Evolutionary conservation across 2,329 filamentous ascomycete species (phyloP), one percentile per base, ranked within the genome.

Genomic region (Diplodia mutila): DNA sequence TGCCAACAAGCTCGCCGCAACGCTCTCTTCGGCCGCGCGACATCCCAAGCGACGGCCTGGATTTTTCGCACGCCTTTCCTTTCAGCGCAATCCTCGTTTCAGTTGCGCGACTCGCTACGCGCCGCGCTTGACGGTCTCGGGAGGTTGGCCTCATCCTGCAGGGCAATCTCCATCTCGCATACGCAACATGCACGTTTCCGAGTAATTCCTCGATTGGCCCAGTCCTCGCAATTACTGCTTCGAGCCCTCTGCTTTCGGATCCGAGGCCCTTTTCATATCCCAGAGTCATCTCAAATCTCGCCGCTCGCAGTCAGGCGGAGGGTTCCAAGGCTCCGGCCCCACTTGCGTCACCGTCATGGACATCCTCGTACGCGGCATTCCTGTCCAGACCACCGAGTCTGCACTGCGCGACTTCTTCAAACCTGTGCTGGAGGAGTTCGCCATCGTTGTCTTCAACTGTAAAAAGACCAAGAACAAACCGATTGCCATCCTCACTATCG

Each of bases 401-500:
- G 76, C 81, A 49, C 69, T 86, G 12, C 73, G 75, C 18, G 70
- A 77, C 0, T 81, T 78, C 55, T 77, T 86, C 16, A 73, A 75
- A 21, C 74, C 76, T 0, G 73, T 75, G 16, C 73, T 87, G 7
- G 69, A 65, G 6, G 67, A 72, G 1, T 78, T 83, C 8, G 74
- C 74, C 1, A 81, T 86, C 66, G 63, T 75, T 4, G 73, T 76
- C 34, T 85, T 79, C 69, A 75, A 83, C 54, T 80, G 80, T 54
- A 76, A 81, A 37, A 86, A 85, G 69, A 73, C 77, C 4, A 72
- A 69, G 16, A 74, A 72, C 39, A 83, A 81, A 66, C 69, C 70
- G 14, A 79, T 77, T 69, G 85, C 81, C 0, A 78, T 75, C 14
- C 69, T 87, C 49, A 85, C 84, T 0, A 79, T 87, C 25, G 77